Conservation (phyloP, 306 rosid species). For the Biancaea sappan region DNA sequence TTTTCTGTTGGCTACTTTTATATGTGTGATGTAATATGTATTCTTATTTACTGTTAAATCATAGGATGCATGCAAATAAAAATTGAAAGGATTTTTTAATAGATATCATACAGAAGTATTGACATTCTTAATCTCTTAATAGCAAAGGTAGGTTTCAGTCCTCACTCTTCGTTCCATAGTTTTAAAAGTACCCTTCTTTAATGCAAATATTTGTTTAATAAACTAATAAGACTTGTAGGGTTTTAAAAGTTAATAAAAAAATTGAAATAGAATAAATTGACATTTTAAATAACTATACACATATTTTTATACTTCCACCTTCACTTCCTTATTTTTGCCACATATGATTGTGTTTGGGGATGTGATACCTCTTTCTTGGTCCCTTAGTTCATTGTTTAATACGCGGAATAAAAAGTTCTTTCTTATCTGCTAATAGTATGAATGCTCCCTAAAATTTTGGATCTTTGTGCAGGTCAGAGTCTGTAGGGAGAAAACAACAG, state of each 20-base stretch:
- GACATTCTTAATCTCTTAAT: background rate
- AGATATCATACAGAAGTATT: background rate
- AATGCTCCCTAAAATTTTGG: constrained; percentile 27
- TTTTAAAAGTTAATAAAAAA: background rate
- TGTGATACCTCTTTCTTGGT: background rate
- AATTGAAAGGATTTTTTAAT: background rate
- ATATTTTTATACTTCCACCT: background rate
- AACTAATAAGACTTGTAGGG: background rate
- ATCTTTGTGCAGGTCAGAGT: constrained; percentile 75
- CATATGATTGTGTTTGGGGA: background rate
- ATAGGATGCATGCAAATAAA: background rate
- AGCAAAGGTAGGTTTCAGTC: background rate
- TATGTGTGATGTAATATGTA: background rate
- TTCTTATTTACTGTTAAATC: too few relatives aligned
- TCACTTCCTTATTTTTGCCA: too few relatives aligned
- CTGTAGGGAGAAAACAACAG: constrained; percentile 78
- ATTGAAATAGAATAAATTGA: background rate
- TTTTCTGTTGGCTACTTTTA: background rate
- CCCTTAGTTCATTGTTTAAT: background rate
- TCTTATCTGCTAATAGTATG: background rate
- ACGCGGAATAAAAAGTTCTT: background rate
- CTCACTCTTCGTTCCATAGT: background rate
- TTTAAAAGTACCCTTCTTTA: background rate
- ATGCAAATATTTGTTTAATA: background rate
- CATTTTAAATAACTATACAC: background rate